Conservation (phyloP, 1,284 basidiomycete species). For the Kwoniella shivajii region DNA sequence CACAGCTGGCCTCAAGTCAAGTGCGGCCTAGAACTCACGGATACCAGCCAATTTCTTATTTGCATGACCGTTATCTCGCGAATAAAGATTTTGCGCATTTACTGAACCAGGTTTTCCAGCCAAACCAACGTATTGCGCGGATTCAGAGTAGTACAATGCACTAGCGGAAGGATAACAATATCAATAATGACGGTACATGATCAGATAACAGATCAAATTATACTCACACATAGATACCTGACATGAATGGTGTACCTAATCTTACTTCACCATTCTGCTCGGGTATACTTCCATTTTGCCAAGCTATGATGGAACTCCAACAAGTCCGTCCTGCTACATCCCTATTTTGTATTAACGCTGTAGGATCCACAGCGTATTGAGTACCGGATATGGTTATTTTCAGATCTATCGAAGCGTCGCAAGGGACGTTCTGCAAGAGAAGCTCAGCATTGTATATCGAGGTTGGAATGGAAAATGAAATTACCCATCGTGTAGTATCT, state of each 20-base stretch:
- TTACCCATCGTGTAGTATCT: constrained; percentile 41
- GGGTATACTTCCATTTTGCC: constrained; percentile 41
- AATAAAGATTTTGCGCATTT: constrained; percentile 31
- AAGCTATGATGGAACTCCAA: constrained; percentile 45
- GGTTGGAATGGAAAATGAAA: constrained; percentile 4
- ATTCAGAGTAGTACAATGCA: constrained; percentile 39
- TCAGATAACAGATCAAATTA: not conserved
- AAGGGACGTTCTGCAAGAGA: constrained; percentile 42
- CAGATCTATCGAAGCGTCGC: constrained; percentile 41
- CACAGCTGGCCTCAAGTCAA: not conserved
- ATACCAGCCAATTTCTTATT: constrained; percentile 41
- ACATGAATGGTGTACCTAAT: constrained; percentile 49
- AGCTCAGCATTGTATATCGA: not conserved
- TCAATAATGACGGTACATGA: not conserved
- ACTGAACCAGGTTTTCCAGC: constrained; percentile 45
- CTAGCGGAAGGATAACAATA: constrained; percentile 19
- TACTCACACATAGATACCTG: constrained; percentile 48
- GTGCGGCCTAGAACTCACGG: constrained; percentile 21
- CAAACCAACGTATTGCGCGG: constrained; percentile 41
- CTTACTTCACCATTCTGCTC: constrained; percentile 42
- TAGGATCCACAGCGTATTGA: constrained; percentile 36
- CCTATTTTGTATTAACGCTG: constrained; percentile 34
- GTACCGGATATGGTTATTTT: constrained; percentile 32
- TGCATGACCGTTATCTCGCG: constrained; percentile 9
- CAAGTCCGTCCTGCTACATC: constrained; percentile 33